Evolutionary conservation across 306 rosid genomes (phyloP).

Genomic region (cucumber (Cucumis sativus)): Cucumber_9930_V3 NC_026660.2:19938001-19938500

Average conservation of each 20-base stretch:
- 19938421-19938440: neutral
- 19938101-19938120: constrained; percentile 83
- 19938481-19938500: neutral
- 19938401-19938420: neutral
- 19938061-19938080: constrained; percentile 75
- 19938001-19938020: constrained; percentile 93
- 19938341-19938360: neutral
- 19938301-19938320: neutral
- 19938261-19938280: constrained; percentile 68
- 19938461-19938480: neutral
- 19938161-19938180: neutral
- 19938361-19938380: neutral
- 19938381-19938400: neutral
- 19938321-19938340: neutral
- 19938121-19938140: constrained; percentile 99
- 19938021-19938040: constrained; percentile 99
- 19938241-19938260: constrained; percentile 92
- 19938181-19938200: neutral
- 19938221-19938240: constrained; percentile 96
- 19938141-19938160: constrained; percentile 27
- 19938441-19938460: neutral
- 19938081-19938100: constrained; percentile 90
- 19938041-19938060: constrained; percentile 92
- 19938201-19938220: constrained; percentile 62
- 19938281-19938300: constrained; percentile 7